phyloP scores from a whole-genome alignment of 129 eudicot species.

The Tagetes erecta region DNA sequence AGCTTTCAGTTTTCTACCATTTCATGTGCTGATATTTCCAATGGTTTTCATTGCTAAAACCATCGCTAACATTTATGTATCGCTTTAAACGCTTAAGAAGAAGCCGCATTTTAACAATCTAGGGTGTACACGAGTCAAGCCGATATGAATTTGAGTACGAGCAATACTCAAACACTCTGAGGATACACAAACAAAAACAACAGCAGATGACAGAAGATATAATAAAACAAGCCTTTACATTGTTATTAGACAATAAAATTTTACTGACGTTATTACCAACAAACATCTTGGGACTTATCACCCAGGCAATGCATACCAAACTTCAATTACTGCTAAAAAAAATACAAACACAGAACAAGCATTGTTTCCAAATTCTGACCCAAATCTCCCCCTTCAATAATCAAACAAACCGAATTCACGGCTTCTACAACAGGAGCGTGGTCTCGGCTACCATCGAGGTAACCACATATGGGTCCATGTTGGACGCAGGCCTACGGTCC shows the following conservation, averaged over 20 bases:
- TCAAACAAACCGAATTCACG: constrained; percentile 10
- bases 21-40: neutral
- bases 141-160: too few species aligned
- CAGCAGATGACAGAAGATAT: neutral
- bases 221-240: neutral
- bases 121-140: too few species aligned
- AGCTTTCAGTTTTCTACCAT: neutral
- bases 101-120: too few species aligned
- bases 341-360: constrained; percentile 24
- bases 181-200: neutral
- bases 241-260: neutral
- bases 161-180: neutral
- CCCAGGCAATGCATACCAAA: neutral
- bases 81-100: too few species aligned
- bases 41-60: neutral
- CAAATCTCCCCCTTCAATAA: constrained; percentile 27
- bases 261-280: constrained; percentile 7
- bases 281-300: neutral
- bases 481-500: constrained; percentile 96
- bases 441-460: constrained; percentile 93
- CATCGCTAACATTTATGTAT: neutral
- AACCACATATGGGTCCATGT: constrained; percentile 90
- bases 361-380: constrained; percentile 6
- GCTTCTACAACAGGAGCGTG: constrained; percentile 51
- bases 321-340: constrained; percentile 7